Conservation (phyloP, 2,329 filamentous ascomycete species). For the Monosporascus sp. region DNA sequence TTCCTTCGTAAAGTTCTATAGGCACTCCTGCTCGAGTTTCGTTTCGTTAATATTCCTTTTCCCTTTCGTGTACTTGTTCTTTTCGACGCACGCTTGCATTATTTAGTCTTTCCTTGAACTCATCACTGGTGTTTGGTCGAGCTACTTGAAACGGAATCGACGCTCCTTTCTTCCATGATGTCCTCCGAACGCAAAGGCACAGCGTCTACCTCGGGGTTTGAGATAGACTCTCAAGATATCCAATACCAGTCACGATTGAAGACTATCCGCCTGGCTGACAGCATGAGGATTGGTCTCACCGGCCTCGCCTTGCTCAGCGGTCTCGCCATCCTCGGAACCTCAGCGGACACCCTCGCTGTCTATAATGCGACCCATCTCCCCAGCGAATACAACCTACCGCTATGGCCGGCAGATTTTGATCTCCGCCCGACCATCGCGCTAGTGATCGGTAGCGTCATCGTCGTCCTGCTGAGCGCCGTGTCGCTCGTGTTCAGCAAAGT, state of each 20-base stretch:
- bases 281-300: slow-evolving; percentile 41
- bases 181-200: slow-evolving; percentile 33
- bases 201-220: slow-evolving; percentile 41
- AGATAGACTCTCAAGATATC: slow-evolving; percentile 38
- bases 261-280: slow-evolving; percentile 36
- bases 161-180: slow-evolving; percentile 15
- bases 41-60: slow-evolving; percentile 7
- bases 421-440: slow-evolving; percentile 51
- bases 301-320: slow-evolving; percentile 44
- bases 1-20: slow-evolving; percentile 12
- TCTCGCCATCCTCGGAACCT: slow-evolving; percentile 47
- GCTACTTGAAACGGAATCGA: slow-evolving; percentile 7
- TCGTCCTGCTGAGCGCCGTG: slow-evolving; percentile 41
- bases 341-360: slow-evolving; percentile 47
- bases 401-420: slow-evolving; percentile 56
- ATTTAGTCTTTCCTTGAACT: slow-evolving; percentile 4
- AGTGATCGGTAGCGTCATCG: slow-evolving; percentile 44
- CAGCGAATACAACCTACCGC: slow-evolving; percentile 40
- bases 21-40: slow-evolving; percentile 4
- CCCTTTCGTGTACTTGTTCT: slow-evolving; percentile 6
- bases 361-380: slow-evolving; percentile 50
- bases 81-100: slow-evolving; percentile 9
- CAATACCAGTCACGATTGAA: slow-evolving; percentile 31
- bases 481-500: slow-evolving; percentile 45
- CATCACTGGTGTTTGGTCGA: slow-evolving; percentile 1